These are phyloP conservation scores for Pseudogymnoascus sp. DNA, from an alignment of 2,329 filamentous ascomycete species.

Conservation along the genomic window DNA sequence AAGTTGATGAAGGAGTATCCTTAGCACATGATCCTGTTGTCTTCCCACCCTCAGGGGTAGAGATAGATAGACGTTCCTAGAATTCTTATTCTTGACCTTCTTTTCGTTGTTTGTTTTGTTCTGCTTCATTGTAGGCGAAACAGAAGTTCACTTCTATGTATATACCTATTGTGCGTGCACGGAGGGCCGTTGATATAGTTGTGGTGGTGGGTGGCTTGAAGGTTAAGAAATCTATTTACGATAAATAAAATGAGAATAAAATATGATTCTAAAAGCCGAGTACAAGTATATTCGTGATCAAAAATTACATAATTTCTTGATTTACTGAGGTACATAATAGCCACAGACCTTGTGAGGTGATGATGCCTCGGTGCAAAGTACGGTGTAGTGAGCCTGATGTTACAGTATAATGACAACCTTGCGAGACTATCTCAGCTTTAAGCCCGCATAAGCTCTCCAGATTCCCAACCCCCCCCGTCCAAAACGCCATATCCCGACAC, in stretches of 20 bases:
- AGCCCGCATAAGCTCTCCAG: not conserved
- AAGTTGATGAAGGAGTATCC: not conserved
- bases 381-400: not conserved
- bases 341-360: not conserved
- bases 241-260: not conserved
- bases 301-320: not conserved
- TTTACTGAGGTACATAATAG: not conserved
- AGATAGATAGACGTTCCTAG: not conserved
- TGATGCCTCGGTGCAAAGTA: not conserved
- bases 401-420: not conserved
- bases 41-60: not conserved
- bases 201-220: not conserved
- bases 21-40: not conserved
- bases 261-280: not conserved
- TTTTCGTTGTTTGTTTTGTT: not conserved
- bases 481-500: not conserved
- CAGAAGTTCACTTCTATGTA: not conserved
- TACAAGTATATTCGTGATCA: not conserved
- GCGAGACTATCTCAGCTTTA: not conserved
- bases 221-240: not conserved
- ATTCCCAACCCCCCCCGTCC: not conserved
- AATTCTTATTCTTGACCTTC: not conserved
- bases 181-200: not conserved
- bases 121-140: not conserved
- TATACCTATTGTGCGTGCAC: constrained; percentile 5